A percentile compares a stretch with the other conserved stretches of the same genome.
These are phyloP conservation scores for Talaromyces ruber DNA, from an alignment of 495 filamentous ascomycete genomes.

Conservation along the genomic window DNA sequence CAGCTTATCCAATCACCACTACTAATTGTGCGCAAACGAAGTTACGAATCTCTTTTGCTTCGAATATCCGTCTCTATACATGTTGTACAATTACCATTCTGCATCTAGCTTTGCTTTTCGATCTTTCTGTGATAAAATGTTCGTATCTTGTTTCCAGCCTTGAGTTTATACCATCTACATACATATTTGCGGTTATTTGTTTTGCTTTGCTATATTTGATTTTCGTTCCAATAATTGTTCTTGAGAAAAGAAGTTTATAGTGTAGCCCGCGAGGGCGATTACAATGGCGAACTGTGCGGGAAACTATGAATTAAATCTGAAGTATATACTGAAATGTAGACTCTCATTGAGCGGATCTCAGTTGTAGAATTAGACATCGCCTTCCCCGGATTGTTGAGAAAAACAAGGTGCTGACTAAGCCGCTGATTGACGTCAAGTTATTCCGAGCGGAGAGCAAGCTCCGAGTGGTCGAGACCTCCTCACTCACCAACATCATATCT, in stretches of 20 bases:
- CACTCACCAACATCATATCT: not conserved
- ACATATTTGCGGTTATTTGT: not conserved
- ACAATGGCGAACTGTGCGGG: not conserved
- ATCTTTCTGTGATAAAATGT: not conserved
- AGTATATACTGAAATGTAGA: not conserved
- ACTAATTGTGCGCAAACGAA: slow-evolving; percentile 4
- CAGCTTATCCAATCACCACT: not conserved
- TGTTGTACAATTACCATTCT: not conserved
- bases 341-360: not conserved
- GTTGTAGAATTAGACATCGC: not conserved
- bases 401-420: slow-evolving; percentile 1
- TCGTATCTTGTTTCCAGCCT: not conserved
- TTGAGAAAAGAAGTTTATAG: slow-evolving; percentile 6
- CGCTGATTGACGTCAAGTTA: not conserved
- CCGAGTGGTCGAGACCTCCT: not conserved
- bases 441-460: not conserved
- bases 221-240: not conserved
- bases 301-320: not conserved
- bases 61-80: not conserved
- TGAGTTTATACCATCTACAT: not conserved
- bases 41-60: slow-evolving; percentile 6
- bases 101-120: not conserved
- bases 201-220: not conserved
- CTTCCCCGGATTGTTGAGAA: not conserved
- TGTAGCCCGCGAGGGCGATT: slow-evolving; percentile 9